Evolutionary conservation across 768 basidiomycete species (phyloP).

Genomic region (Russula sp.): DNA sequence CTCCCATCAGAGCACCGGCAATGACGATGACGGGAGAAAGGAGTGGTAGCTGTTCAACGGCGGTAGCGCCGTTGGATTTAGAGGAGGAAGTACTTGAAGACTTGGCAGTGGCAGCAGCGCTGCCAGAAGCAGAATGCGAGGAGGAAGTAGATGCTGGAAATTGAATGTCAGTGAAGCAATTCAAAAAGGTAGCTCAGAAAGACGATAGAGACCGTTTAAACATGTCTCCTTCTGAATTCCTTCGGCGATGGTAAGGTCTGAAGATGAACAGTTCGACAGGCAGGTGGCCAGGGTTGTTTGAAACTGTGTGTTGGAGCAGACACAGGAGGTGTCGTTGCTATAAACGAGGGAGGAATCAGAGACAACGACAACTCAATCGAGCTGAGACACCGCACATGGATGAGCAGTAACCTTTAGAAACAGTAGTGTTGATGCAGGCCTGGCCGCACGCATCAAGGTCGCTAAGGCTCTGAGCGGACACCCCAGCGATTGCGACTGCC

Average conservation of each 20-base stretch:
- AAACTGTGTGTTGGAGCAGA: constrained; percentile 42
- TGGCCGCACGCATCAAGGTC: constrained; percentile 2
- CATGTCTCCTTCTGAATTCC: constrained; percentile 38
- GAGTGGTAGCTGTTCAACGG: constrained; percentile 11
- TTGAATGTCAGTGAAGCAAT: not conserved
- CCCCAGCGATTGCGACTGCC: not conserved
- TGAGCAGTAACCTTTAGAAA: not conserved
- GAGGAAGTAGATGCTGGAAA: not conserved
- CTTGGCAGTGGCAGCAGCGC: not conserved
- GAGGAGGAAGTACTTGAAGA: not conserved
- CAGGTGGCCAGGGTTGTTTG: constrained; percentile 38
- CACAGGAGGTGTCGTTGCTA: constrained; percentile 40
- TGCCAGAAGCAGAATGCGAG: not conserved
- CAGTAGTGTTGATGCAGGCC: not conserved
- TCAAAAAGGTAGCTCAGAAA: not conserved
- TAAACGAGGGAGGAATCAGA: not conserved
- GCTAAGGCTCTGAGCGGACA: constrained; percentile 4
- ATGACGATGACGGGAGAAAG: constrained; percentile 3
- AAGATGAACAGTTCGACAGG: constrained; percentile 38
- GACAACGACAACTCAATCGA: not conserved
- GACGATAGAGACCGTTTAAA: not conserved
- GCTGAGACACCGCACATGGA: not conserved
- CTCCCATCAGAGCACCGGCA: constrained; percentile 2
- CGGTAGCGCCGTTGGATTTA: not conserved
- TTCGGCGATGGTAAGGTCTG: constrained; percentile 36